Evolutionary conservation across 306 rosid species (phyloP), one percentile per base, ranked within the genome.

Genomic region (Ceratonia siliqua): DNA sequence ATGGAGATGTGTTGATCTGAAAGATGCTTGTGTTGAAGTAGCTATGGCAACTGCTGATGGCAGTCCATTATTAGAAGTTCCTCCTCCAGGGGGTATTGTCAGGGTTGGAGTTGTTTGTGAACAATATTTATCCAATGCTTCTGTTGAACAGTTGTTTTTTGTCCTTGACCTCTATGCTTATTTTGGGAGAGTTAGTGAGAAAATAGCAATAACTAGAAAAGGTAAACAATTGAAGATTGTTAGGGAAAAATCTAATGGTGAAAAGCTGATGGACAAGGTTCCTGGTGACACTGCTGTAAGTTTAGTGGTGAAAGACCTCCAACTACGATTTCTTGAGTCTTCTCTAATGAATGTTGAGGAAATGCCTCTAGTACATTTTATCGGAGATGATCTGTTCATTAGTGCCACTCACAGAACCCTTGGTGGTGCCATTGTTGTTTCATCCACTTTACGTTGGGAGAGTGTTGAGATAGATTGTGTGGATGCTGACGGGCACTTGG

Each of bases 21-120:
- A 82, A 83, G 90, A 87, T 68, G 83, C 80, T 76, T 57, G 86
- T 52, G 33, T 87, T 74, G 98, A 94, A 80, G 96, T 84, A 70
- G 96, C 93, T 59, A 90, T 94, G 98, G 90, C 66, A 78, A 94
- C 94, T 76, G 92, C 91, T 74, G 97, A 94, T 87, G 98, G 98
- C 33, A 88, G 85, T 67, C 89, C 94, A 27, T 84, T 94, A 72
- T 81, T 86, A 77, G 73, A 79, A 65, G 81, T 94, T 82, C 98
- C 98, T 71, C 98, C 98, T 68, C 94, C 96, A 0, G 91, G 94
- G 43, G 98, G 98, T 78, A 77, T 91, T 82, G 88, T 94, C 49
- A 89, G 98, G 87, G 84, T 90, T 33, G 97, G 98, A 72, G 82
- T 94, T 78, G 86, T 91, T 72, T 94, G 90, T 84, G 86, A 91